Percentiles rank a stretch among this genome's conserved stretches.
phyloP scores from a whole-genome alignment of 805 yeast species.

The Lipomyces japonicus region DNA sequence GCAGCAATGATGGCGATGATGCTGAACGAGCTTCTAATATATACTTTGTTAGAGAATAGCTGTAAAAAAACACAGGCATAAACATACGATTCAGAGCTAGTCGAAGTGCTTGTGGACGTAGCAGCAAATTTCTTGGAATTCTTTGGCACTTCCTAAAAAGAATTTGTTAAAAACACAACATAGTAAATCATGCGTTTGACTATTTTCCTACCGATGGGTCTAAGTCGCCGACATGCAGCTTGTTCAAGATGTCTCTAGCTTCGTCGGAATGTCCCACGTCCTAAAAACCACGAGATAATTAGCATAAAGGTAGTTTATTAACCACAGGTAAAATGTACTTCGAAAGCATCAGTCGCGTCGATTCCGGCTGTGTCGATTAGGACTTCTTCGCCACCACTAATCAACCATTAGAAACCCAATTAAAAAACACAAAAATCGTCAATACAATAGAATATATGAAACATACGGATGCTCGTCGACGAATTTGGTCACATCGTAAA shows the following conservation, averaged over 20 bases:
- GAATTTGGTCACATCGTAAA: slow-evolving; percentile 58
- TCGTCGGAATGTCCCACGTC: slow-evolving; percentile 98
- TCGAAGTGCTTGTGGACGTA: neutral
- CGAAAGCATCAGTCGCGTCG: slow-evolving; percentile 67
- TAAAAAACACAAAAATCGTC: neutral
- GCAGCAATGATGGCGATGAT: slow-evolving; percentile 7
- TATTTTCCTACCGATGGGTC: slow-evolving; percentile 46
- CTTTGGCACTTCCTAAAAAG: neutral
- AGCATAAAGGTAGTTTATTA: neutral
- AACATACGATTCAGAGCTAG: slow-evolving; percentile 6
- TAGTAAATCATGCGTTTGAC: neutral
- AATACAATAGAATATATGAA: neutral
- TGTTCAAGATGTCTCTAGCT: slow-evolving; percentile 72
- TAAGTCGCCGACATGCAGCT: slow-evolving; percentile 70
- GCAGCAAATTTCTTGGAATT: slow-evolving; percentile 3
- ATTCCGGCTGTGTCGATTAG: slow-evolving; percentile 73
- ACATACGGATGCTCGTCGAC: slow-evolving; percentile 56
- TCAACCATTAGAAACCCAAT: neutral
- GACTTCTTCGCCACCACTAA: slow-evolving; percentile 74
- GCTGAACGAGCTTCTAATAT: slow-evolving; percentile 4
- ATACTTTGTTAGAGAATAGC: neutral
- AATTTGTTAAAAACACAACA: neutral
- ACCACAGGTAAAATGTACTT: slow-evolving; percentile 40
- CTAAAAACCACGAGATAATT: slow-evolving; percentile 36
- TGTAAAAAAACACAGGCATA: neutral